Base-by-base conservation (phyloP, 306 rosid species). In the Arachis stenosperma region DNA sequence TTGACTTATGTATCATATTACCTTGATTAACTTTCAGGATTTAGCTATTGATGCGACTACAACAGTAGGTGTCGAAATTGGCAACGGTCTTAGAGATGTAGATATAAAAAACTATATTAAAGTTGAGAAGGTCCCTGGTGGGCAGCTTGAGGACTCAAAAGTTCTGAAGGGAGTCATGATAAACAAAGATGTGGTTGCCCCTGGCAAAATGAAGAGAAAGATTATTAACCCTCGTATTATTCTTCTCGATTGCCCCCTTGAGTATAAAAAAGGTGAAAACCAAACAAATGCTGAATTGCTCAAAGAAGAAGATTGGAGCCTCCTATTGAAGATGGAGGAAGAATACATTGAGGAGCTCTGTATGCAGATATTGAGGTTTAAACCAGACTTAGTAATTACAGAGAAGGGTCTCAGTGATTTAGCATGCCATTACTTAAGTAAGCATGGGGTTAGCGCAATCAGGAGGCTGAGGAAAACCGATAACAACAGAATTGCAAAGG, bases 331-430 rank as follows among this genome's bases (percentile, higher is more conserved):
- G 75, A 84, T 92, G 87, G 98, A 92, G 84, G 98, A 92, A 77
- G 97, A 92, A 77, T 92, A 90, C 80, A 88, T 92, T 12, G 90
- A 88, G 86, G 90, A 84, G 70, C 88, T 92, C 12, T 92, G 98
- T 7, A 85, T 82, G 67, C 97, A 92, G 86, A 92, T 92, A 62
- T 79, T 92, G 81, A 92, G 86, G 77, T 92, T 92, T 76, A 92
- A 88, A 74, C 98, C 98, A 12, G 98, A 92, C 79, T 64, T 92
- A 62, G 98, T 92, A 41, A 82, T 92, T 64, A 92, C 98, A 11
- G 98, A 92, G 86, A 92, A 92, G 84, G 98, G 98, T 64, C 91
- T 92, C 48, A 92, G 98, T 83, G 98, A 92, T 79, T 84, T 92
- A 95, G 97, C 98, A 22, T 88, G 97, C 83, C 98, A 92, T 80